Percentiles rank a stretch among this genome's conserved stretches.
phyloP scores from a whole-genome alignment of 108 stramenopile species.

The Cyclostephanos invisitatus region DNA sequence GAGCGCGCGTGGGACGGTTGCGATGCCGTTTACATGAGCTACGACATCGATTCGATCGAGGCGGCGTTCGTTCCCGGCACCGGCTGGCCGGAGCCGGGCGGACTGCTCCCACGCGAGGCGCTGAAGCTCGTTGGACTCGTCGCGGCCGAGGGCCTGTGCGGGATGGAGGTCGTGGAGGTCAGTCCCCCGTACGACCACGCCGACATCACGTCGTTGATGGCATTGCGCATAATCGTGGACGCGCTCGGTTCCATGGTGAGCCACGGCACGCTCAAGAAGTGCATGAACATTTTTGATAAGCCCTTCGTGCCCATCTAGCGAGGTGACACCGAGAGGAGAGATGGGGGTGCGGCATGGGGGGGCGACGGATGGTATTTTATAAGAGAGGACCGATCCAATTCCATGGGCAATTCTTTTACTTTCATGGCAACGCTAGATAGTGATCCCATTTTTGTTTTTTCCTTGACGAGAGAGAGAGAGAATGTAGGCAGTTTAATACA shows the following conservation, averaged over 20 bases:
- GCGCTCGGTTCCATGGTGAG: conserved; percentile 79
- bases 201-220: conserved; percentile 83
- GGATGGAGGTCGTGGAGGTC: conserved; percentile 90
- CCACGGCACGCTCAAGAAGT: conserved; percentile 80
- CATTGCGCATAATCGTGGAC: conserved; percentile 81
- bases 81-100: conserved; percentile 88
- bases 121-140: conserved; percentile 79
- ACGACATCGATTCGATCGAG: conserved; percentile 89
- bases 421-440: not conserved
- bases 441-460: not conserved
- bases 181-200: conserved; percentile 86
- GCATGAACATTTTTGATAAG: conserved; percentile 84
- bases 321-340: no score
- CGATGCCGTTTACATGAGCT: conserved; percentile 89
- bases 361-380: not conserved
- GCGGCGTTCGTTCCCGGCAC: conserved; percentile 88
- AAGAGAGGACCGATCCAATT: not conserved
- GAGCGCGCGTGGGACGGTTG: conserved; percentile 86
- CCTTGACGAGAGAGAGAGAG: not conserved
- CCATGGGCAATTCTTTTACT: not conserved
- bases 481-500: no score
- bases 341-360: not conserved
- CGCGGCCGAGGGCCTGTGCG: conserved; percentile 78
- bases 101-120: conserved; percentile 82
- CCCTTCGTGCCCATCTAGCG: conserved; percentile 76